phyloP scores from a whole-genome alignment of 2,329 filamentous ascomycete species.

The Paraphaeosphaeria minitans region DNA sequence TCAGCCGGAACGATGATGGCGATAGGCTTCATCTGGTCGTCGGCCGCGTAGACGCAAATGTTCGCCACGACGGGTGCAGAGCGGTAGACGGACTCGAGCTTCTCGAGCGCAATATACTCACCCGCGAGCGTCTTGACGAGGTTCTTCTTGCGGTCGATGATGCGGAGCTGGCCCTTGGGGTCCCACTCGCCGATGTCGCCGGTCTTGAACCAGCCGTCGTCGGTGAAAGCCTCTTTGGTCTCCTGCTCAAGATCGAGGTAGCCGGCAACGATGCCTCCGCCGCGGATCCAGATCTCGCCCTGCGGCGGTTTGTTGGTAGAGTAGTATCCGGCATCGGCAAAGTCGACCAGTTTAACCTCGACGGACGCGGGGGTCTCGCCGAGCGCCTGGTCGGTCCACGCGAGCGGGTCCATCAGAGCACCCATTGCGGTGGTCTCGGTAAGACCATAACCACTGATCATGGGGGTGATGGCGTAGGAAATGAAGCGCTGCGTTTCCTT shows the following conservation, averaged over 20 bases:
- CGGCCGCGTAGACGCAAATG: slow-evolving; percentile 83
- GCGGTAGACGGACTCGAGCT: slow-evolving; percentile 89
- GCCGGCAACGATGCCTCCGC: slow-evolving; percentile 71
- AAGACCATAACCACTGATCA: slow-evolving; percentile 92
- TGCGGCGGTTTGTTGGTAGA: slow-evolving; percentile 77
- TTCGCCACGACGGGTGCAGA: slow-evolving; percentile 79
- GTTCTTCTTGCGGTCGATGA: slow-evolving; percentile 98
- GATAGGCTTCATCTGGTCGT: slow-evolving; percentile 75
- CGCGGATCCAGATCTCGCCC: slow-evolving; percentile 90
- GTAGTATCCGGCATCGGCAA: slow-evolving; percentile 85
- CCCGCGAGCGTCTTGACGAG: slow-evolving; percentile 93
- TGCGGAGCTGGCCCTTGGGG: slow-evolving; percentile 74
- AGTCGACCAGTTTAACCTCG: slow-evolving; percentile 91
- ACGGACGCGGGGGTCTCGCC: slow-evolving; percentile 78
- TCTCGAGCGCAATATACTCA: slow-evolving; percentile 97
- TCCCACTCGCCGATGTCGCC: slow-evolving; percentile 95
- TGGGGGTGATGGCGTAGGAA: slow-evolving; percentile 88
- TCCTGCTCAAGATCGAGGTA: slow-evolving; percentile 90
- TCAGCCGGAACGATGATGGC: slow-evolving; percentile 75
- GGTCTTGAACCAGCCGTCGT: slow-evolving; percentile 96
- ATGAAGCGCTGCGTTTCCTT: slow-evolving; percentile 89
- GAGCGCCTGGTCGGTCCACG: slow-evolving; percentile 78
- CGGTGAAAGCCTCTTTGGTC: slow-evolving; percentile 74
- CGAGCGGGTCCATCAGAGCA: slow-evolving; percentile 79
- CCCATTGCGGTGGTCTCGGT: slow-evolving; percentile 91